phyloP scores from a whole-genome alignment of 169 alveolate genomes.

The Cryptosporidium baileyi region DNA sequence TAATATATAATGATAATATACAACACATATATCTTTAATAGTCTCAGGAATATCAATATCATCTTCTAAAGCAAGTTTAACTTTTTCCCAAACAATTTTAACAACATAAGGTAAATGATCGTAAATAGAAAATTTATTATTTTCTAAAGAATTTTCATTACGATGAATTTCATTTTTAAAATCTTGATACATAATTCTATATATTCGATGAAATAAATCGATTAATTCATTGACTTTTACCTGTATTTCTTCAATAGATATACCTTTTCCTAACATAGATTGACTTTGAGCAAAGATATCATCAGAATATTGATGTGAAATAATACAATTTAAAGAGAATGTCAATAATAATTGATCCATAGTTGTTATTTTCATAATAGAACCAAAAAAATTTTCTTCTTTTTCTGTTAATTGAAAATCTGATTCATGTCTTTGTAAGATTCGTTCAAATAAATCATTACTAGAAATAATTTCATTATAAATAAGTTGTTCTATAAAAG shows the following conservation, averaged over 20 bases:
- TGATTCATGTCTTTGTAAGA: constrained; percentile 9
- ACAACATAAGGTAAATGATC: constrained; percentile 34
- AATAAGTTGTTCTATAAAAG: constrained; percentile 55
- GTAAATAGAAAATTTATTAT: not conserved
- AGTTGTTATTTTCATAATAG: constrained; percentile 4
- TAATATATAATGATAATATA: constrained; percentile 53
- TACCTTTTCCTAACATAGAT: constrained; percentile 29
- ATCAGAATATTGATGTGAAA: constrained; percentile 22
- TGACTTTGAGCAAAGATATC: not conserved
- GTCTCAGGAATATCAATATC: constrained; percentile 28
- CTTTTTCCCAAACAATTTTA: constrained; percentile 33
- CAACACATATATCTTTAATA: constrained; percentile 61
- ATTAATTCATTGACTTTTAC: not conserved
- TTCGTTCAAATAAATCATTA: not conserved
- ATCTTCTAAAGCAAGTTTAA: constrained; percentile 21
- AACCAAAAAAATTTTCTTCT: constrained; percentile 24
- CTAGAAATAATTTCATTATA: constrained; percentile 24
- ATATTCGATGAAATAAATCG: constrained; percentile 37
- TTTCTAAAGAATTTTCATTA: not conserved
- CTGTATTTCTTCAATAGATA: not conserved
- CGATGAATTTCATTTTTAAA: constrained; percentile 30
- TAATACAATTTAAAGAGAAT: constrained; percentile 33
- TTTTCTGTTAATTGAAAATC: constrained; percentile 2
- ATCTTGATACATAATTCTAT: constrained; percentile 61
- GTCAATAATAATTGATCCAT: constrained; percentile 64